Conservation (phyloP, 345 rosid species). For the Pugionium dolabratum region DNA sequence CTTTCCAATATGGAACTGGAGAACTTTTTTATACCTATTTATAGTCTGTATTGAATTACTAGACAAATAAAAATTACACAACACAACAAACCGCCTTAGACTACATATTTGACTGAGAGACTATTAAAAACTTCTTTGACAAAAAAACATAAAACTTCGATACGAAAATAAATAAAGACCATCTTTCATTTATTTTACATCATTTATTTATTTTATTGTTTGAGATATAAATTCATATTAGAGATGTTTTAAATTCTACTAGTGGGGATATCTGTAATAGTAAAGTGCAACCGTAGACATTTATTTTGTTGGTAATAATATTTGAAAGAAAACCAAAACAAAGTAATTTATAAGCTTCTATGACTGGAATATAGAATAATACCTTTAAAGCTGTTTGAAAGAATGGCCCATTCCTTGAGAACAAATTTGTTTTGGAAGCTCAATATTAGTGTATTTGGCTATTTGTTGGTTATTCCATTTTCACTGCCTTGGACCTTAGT, state of each 20-base stretch:
- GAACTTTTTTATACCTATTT: no score
- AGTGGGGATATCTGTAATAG: no score
- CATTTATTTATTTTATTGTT: no score
- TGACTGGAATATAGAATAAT: slow-evolving; percentile 11
- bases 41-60: no score
- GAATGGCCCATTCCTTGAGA: slow-evolving; percentile 23
- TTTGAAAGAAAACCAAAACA: not conserved
- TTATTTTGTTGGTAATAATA: no score
- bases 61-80: not conserved
- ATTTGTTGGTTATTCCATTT: slow-evolving; percentile 6
- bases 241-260: no score
- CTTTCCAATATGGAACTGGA: slow-evolving; percentile 9
- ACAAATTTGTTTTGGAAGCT: slow-evolving; percentile 31
- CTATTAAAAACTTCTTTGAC: not conserved
- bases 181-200: no score
- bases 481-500: not conserved
- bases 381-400: slow-evolving; percentile 21
- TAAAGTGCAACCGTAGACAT: no score
- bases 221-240: no score
- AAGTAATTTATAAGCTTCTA: slow-evolving; percentile 2
- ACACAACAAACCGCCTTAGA: not conserved
- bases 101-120: not conserved
- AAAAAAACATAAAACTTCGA: slow-evolving; percentile 23
- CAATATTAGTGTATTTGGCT: slow-evolving; percentile 10
- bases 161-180: slow-evolving; percentile 5